phyloP scores from a whole-genome alignment of 2,329 filamentous ascomycete species.

The Trichoderma atrobrunneum region DNA sequence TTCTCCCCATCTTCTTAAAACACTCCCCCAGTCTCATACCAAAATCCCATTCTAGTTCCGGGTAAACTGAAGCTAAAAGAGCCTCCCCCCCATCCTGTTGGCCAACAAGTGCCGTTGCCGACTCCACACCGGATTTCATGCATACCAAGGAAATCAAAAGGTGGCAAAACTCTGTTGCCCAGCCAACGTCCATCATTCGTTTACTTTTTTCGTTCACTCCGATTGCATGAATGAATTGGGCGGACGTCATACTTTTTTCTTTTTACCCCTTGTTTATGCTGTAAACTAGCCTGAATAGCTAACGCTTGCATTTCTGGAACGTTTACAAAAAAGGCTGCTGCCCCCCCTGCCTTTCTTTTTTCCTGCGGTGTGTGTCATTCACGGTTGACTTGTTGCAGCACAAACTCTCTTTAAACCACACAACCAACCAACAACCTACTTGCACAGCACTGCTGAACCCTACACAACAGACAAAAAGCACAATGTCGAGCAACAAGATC shows the following conservation, averaged over 20 bases:
- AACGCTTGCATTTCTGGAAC: background rate
- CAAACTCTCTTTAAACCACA: background rate
- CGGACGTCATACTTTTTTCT: slow-evolving; percentile 1
- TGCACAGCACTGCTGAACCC: slow-evolving; percentile 25
- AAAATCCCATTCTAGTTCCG: background rate
- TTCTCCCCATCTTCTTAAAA: background rate
- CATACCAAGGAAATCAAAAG: background rate
- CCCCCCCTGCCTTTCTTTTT: background rate
- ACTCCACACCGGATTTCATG: slow-evolving; percentile 9
- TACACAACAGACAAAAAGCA: slow-evolving; percentile 29
- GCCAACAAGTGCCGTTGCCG: slow-evolving; percentile 1
- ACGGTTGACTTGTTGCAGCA: background rate
- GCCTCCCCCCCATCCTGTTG: background rate
- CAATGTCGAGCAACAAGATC: slow-evolving; percentile 58
- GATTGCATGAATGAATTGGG: background rate
- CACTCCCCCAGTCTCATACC: background rate
- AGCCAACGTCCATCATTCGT: slow-evolving; percentile 15
- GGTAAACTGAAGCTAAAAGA: background rate
- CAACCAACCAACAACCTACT: background rate
- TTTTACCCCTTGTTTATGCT: background rate
- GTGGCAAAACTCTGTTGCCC: background rate
- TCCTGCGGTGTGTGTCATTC: background rate
- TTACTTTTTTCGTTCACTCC: slow-evolving; percentile 6
- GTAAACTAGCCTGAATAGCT: background rate
- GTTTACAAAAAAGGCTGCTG: slow-evolving; percentile 5